These are phyloP conservation scores for Cochlearia excelsa DNA, from an alignment of 345 rosid genomes.

Conservation along the genomic window DNA sequence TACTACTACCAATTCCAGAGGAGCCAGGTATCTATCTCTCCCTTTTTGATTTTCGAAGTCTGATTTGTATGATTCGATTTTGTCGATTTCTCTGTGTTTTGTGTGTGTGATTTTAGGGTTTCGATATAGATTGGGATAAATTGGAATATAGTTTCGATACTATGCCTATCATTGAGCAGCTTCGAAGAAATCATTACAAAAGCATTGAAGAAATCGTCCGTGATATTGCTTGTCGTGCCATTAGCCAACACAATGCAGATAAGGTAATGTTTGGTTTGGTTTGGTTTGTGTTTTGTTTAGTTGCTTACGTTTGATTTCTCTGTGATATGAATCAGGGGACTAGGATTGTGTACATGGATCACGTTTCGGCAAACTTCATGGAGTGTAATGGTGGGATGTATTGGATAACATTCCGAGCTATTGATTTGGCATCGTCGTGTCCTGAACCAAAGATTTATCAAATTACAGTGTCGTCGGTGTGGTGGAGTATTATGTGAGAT, in stretches of 20 bases:
- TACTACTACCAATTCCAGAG: constrained; percentile 23
- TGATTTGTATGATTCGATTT: not conserved
- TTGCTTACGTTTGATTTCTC: too few species aligned
- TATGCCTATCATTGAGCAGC: constrained; percentile 1
- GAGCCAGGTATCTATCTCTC: constrained; percentile 13
- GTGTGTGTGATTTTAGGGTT: constrained; percentile 9
- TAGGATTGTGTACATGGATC: constrained; percentile 11
- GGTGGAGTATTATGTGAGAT: not conserved
- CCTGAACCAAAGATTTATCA: constrained; percentile 21
- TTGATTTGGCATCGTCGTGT: constrained; percentile 11
- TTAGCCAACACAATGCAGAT: constrained; percentile 6
- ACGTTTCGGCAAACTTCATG: constrained; percentile 16
- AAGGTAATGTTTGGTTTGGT: not conserved
- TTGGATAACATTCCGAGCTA: constrained; percentile 15
- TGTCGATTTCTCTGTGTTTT: not conserved
- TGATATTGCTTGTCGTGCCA: constrained; percentile 8
- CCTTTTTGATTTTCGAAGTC: not conserved
- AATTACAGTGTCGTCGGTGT: not conserved
- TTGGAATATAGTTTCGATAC: not conserved
- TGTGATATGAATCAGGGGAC: constrained; percentile 1
- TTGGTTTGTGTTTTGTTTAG: not conserved
- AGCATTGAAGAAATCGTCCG: constrained; percentile 11
- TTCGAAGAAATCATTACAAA: not conserved
- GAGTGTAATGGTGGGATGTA: not conserved
- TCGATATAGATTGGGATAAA: constrained; percentile 22